These are phyloP conservation scores for Hypoxylon sp. DNA, from an alignment of 2,329 filamentous ascomycete genomes.

Conservation along the genomic window DNA sequence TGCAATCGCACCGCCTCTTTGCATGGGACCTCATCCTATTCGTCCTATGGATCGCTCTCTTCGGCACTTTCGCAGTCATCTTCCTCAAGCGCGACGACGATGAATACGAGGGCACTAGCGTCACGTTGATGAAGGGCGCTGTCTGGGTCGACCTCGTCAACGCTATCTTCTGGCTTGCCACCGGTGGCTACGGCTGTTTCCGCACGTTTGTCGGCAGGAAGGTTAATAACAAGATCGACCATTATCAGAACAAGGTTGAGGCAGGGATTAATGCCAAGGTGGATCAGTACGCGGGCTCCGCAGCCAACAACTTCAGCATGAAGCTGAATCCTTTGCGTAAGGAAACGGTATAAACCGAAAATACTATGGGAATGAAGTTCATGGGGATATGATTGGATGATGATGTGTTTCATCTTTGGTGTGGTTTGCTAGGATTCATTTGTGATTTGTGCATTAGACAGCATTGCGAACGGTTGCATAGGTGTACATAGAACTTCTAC, in stretches of 20 bases:
- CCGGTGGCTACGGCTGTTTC: slow-evolving; percentile 60
- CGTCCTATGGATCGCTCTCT: slow-evolving; percentile 74
- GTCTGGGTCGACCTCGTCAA: slow-evolving; percentile 81
- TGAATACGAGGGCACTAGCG: slow-evolving; percentile 62
- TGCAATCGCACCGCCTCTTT: slow-evolving; percentile 60
- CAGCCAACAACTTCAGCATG: slow-evolving; percentile 32
- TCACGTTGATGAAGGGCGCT: slow-evolving; percentile 74
- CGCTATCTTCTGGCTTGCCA: slow-evolving; percentile 74
- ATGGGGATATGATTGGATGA: slow-evolving; percentile 11
- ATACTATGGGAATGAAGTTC: background rate
- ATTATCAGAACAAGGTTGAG: slow-evolving; percentile 40
- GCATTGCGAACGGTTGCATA: slow-evolving; percentile 35
- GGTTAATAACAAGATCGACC: slow-evolving; percentile 47
- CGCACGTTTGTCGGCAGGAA: slow-evolving; percentile 60
- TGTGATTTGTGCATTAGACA: slow-evolving; percentile 7
- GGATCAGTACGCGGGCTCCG: slow-evolving; percentile 26
- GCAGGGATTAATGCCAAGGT: slow-evolving; percentile 35
- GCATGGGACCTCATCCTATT: slow-evolving; percentile 62
- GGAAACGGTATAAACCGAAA: slow-evolving; percentile 27
- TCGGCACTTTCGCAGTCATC: slow-evolving; percentile 80
- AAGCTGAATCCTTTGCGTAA: slow-evolving; percentile 32
- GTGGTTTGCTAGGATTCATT: slow-evolving; percentile 10
- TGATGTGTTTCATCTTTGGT: slow-evolving; percentile 13
- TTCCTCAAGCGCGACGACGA: slow-evolving; percentile 74
- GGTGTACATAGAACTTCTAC: slow-evolving; percentile 23